Evolutionary conservation across 345 rosid species (phyloP).

Genomic region (Kandelia obovata): DNA sequence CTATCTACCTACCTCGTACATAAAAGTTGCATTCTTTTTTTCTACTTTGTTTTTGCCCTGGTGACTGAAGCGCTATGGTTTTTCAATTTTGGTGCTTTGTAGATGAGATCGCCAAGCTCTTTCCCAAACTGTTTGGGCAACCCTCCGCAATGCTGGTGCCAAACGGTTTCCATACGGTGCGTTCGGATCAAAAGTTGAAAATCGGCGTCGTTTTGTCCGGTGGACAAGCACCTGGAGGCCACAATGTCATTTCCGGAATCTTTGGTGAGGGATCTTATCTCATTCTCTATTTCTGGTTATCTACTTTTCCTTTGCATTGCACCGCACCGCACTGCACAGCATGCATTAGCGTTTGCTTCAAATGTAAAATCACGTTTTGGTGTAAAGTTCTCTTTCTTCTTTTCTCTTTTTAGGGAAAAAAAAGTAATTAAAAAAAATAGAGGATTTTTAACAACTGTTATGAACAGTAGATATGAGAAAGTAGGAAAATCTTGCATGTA

Average conservation of each 20-base stretch:
- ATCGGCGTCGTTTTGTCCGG: constrained; percentile 95
- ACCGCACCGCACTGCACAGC: background rate
- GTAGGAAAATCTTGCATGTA: too few species aligned
- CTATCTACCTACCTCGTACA: background rate
- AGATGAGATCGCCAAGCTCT: constrained; percentile 91
- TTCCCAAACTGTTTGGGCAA: constrained; percentile 81
- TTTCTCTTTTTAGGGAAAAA: too few species aligned
- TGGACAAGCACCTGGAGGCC: constrained; percentile 99
- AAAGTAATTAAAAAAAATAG: too few species aligned
- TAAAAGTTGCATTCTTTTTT: background rate
- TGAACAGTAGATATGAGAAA: too few species aligned
- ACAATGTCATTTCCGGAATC: constrained; percentile 89
- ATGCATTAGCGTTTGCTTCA: background rate
- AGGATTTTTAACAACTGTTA: too few species aligned
- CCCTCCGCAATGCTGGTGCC: constrained; percentile 73
- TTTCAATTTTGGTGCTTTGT: constrained; percentile 5
- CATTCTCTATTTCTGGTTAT: background rate
- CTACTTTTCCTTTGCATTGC: too few species aligned
- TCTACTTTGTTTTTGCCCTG: background rate
- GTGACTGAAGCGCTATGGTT: background rate
- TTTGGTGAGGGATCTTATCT: constrained; percentile 53
- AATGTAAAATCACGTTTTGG: too few species aligned
- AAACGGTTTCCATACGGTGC: constrained; percentile 23
- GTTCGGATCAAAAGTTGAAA: constrained; percentile 55
- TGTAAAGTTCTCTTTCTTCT: too few species aligned